Evolutionary conservation across 1,139 yeast species (phyloP).

Genomic region (Protomyces macrosporus): DNA sequence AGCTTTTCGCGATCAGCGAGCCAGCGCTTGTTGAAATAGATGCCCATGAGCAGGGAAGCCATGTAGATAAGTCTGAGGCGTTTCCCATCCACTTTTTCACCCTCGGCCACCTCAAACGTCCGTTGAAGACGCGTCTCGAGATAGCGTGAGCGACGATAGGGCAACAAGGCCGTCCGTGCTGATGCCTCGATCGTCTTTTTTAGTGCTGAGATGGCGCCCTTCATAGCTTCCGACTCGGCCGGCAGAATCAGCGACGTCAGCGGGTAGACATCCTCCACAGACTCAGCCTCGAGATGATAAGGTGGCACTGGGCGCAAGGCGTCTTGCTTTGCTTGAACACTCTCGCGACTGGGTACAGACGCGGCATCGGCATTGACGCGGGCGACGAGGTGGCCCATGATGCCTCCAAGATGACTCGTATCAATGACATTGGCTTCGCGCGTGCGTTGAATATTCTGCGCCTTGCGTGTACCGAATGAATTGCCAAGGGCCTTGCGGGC

Average conservation of each 20-base stretch:
- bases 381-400: conserved; percentile 77
- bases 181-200: conserved; percentile 26
- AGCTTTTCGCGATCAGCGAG: conserved; percentile 54
- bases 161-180: conserved; percentile 43
- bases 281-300: conserved; percentile 68
- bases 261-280: conserved; percentile 78
- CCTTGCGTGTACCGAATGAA: conserved; percentile 95
- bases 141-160: conserved; percentile 55
- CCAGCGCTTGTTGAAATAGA: conserved; percentile 66
- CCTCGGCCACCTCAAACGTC: conserved; percentile 37
- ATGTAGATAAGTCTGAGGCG: conserved; percentile 64
- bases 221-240: conserved; percentile 62
- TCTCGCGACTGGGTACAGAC: conserved; percentile 61
- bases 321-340: conserved; percentile 42
- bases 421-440: conserved; percentile 80
- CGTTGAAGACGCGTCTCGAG: conserved; percentile 48
- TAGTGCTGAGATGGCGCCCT: conserved; percentile 48
- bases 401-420: conserved; percentile 66
- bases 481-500: conserved; percentile 85
- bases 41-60: conserved; percentile 71
- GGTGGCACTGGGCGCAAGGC: conserved; percentile 78
- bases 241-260: conserved; percentile 62
- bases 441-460: conserved; percentile 81
- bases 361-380: conserved; percentile 66
- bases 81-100: conserved; percentile 18